Evolutionary conservation across 345 rosid species (phyloP), one percentile per base, ranked within the genome.

Genomic region (Trapa incisa): DNA sequence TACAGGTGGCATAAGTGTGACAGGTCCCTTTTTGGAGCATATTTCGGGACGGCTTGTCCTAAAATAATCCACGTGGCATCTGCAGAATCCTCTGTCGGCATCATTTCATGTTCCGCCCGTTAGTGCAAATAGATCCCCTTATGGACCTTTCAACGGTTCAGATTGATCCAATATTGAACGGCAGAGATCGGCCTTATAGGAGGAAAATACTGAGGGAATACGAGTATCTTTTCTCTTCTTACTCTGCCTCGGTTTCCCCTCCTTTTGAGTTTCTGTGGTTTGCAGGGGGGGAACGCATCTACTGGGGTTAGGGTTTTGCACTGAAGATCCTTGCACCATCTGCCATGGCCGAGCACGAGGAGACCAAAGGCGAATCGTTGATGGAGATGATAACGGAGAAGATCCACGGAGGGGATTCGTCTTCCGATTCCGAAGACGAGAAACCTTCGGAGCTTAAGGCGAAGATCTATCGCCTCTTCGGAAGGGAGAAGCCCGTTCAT

Each of bases 401-500:
- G 82, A 66, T 74, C 79, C 73, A 71, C 65, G 69, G 65, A 16
- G 73, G 71, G 54, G 78, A 75, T 3, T 81, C 86, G 8, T 70
- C 74, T 3, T 76, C 85, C 29, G 89, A 83, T 63, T 65, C 85
- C 61, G 89, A 76, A 15, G 71, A 77, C 72, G 80, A 75, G 17
- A 67, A 75, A 78, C 22, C 73, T n/a, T 63, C 75, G 65, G 73
- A 74, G 69, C 12, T 71, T 36, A 75, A 79, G 80, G 37, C 66
- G 65, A 87, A 83, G 71, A 74, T 80, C 65, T 78, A 65, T 65
- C 86, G 84, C 53, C 80, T 87, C 68, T 85, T 83, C 16, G 93
- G 93, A 45, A 77, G 89, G 38, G 88, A 87, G 66, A 80, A 70
- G 80, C 89, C 93, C 3, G 85, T 87, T 2, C 89, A 87, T 73